phyloP scores from a whole-genome alignment of 371 early-diverging fungal species.

The Caulochytrium protostelioides region DNA sequence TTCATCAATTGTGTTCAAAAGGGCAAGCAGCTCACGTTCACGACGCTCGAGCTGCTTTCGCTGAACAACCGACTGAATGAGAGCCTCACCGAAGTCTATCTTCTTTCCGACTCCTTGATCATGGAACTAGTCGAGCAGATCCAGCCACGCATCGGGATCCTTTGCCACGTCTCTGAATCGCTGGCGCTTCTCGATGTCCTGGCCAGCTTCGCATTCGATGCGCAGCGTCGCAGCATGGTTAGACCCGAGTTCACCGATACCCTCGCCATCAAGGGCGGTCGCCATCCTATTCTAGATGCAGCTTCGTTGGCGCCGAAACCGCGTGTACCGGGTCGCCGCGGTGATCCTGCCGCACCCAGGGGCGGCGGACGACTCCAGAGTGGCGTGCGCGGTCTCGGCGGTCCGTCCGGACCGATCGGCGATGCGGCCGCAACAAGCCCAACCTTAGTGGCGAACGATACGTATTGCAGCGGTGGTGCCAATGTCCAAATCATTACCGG shows the following conservation, averaged over 20 bases:
- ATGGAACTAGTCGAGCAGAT: conserved; percentile 2
- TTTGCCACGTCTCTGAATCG: conserved; percentile 23
- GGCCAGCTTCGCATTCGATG: conserved; percentile 33
- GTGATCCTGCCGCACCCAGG: no score
- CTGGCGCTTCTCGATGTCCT: conserved; percentile 65
- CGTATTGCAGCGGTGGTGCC: conserved; percentile 34
- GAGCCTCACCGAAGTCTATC: conserved; percentile 1
- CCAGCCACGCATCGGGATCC: not conserved
- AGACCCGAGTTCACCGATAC: conserved; percentile 62
- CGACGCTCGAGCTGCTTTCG: conserved; percentile 53
- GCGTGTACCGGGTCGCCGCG: no score
- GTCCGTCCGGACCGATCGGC: no score
- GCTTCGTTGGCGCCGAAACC: no score
- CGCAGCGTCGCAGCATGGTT: conserved; percentile 13
- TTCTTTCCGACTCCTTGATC: conserved; percentile 15
- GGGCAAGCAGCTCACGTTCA: conserved; percentile 37
- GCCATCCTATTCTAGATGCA: no score
- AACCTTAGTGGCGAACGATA: conserved; percentile 54
- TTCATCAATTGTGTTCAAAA: conserved; percentile 40
- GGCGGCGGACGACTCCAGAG: no score
- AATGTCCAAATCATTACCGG: conserved; percentile 83
- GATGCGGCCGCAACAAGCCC: conserved; percentile 23
- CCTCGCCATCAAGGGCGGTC: conserved; percentile 50
- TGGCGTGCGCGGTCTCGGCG: no score
- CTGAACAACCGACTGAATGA: no score